A percentile compares a stretch with the other conserved stretches of the same genome.
phyloP scores from a whole-genome alignment of 768 basidiomycete species.

The Cystofilobasidium capitatum region DNA sequence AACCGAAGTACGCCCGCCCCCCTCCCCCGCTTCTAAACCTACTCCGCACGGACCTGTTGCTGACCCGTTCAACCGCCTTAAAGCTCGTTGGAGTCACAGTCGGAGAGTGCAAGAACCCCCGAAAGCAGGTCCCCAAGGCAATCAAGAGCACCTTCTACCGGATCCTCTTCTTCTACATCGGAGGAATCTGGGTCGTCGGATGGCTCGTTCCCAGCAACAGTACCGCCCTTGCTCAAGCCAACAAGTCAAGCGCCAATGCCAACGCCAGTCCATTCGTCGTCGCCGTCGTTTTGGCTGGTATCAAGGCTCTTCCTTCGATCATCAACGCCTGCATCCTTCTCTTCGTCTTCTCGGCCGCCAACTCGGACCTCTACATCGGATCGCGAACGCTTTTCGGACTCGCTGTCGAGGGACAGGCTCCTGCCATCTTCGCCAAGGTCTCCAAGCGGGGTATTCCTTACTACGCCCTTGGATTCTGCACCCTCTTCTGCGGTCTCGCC shows the following conservation, averaged over 20 bases:
- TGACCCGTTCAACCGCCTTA: not conserved
- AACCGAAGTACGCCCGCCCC: slow-evolving; percentile 54
- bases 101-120: slow-evolving; percentile 64
- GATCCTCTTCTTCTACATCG: slow-evolving; percentile 49
- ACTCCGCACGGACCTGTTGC: not conserved
- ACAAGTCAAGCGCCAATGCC: slow-evolving; percentile 44
- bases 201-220: slow-evolving; percentile 43
- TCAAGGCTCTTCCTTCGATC: slow-evolving; percentile 29
- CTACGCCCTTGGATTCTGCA: slow-evolving; percentile 48
- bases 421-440: slow-evolving; percentile 30
- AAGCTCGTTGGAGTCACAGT: slow-evolving; percentile 20
- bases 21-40: not conserved
- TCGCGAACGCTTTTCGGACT: slow-evolving; percentile 31
- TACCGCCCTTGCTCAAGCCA: slow-evolving; percentile 32
- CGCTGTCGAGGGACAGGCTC: slow-evolving; percentile 32
- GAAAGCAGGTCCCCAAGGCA: slow-evolving; percentile 54
- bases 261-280: slow-evolving; percentile 61
- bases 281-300: slow-evolving; percentile 32
- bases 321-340: slow-evolving; percentile 45
- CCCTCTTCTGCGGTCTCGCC: slow-evolving; percentile 50
- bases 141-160: slow-evolving; percentile 48
- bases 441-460: slow-evolving; percentile 36
- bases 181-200: slow-evolving; percentile 63
- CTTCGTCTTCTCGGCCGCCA: slow-evolving; percentile 50
- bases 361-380: slow-evolving; percentile 53